Conservation (phyloP, 345 rosid genomes). For the Gossypium longicalyx region DNA sequence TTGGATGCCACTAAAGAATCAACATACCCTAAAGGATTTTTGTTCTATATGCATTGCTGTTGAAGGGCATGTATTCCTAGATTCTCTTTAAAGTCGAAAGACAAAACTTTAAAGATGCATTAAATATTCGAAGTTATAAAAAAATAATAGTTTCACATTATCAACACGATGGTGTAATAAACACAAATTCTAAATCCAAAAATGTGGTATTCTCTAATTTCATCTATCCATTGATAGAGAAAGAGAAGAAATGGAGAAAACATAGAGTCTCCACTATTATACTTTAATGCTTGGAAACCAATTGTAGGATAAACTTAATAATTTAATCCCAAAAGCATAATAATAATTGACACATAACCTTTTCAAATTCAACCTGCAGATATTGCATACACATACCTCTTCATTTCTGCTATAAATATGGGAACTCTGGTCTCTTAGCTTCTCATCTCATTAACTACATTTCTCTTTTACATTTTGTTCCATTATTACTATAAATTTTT, state of each 20-base stretch:
- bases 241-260: neutral
- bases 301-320: neutral
- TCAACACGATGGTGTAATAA: too few relatives aligned
- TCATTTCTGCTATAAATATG: constrained; percentile 31
- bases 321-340: neutral
- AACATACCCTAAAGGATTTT: too few relatives aligned
- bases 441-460: constrained; percentile 20
- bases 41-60: too few relatives aligned
- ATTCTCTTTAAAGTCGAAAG: too few relatives aligned
- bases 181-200: neutral
- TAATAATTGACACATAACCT: constrained; percentile 3
- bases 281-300: neutral
- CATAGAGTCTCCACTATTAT: neutral
- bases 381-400: constrained; percentile 15
- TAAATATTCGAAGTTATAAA: too few relatives aligned
- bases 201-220: neutral
- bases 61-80: fast-evolving
- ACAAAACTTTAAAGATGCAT: too few relatives aligned
- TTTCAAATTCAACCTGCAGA: constrained; percentile 25
- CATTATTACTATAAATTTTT: neutral
- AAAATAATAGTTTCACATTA: too few relatives aligned
- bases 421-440: neutral
- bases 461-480: neutral
- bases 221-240: neutral
- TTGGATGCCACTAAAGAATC: too few relatives aligned